Evolutionary conservation across 2,329 filamentous ascomycete genomes (phyloP).

Genomic region (Berkeleyomyces rouxiae): DNA sequence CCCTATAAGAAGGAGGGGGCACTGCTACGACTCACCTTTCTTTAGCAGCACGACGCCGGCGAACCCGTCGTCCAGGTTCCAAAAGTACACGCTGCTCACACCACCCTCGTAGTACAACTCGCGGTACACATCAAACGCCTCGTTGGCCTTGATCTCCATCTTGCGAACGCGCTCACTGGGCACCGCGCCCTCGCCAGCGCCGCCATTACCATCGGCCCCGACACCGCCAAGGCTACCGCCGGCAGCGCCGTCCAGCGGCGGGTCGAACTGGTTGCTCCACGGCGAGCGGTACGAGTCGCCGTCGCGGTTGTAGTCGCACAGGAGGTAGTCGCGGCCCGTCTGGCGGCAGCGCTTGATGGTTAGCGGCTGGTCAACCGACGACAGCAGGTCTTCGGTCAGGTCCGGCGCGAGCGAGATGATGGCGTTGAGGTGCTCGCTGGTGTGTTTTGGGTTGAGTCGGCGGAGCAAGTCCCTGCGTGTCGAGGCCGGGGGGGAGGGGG

Average conservation of each 20-base stretch:
- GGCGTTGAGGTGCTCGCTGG: conserved; percentile 68
- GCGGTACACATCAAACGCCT: conserved; percentile 91
- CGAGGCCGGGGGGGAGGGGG: background rate
- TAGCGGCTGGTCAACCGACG: conserved; percentile 91
- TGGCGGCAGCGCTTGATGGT: conserved; percentile 71
- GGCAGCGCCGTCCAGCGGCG: conserved; percentile 48
- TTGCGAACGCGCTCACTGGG: conserved; percentile 81
- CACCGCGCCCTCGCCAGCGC: conserved; percentile 60
- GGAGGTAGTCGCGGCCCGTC: conserved; percentile 84
- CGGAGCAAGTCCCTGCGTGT: conserved; percentile 76
- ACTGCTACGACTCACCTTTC: conserved; percentile 48
- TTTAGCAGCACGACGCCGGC: conserved; percentile 90
- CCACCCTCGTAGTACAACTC: conserved; percentile 96
- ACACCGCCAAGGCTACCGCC: conserved; percentile 31
- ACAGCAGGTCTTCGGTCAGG: conserved; percentile 92
- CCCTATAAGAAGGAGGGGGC: background rate
- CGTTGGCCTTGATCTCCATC: conserved; percentile 88
- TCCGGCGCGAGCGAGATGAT: conserved; percentile 81
- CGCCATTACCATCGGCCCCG: conserved; percentile 36
- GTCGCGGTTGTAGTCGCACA: conserved; percentile 99
- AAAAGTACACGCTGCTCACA: conserved; percentile 91
- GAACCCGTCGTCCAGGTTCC: conserved; percentile 96
- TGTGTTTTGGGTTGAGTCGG: conserved; percentile 88
- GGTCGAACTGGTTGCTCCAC: conserved; percentile 99
- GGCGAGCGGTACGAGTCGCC: conserved; percentile 94